Evolutionary conservation across 148 eudicot species (phyloP).

Genomic region (Fagopyrum homotropicum): DNA sequence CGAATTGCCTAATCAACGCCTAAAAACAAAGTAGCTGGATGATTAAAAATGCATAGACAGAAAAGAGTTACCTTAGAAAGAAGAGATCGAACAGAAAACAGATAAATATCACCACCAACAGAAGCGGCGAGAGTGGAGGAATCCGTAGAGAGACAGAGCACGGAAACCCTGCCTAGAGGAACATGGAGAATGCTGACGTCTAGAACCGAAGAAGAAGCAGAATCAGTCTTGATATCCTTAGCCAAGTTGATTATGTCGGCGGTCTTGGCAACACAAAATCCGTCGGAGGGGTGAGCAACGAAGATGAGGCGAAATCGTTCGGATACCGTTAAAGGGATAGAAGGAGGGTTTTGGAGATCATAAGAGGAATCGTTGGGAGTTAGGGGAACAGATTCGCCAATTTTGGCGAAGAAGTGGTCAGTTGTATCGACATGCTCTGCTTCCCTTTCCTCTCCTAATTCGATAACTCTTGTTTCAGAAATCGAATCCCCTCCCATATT

Average conservation of each 20-base stretch:
- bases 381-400: constrained; percentile 58
- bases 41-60: not conserved
- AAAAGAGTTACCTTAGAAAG: constrained; percentile 43
- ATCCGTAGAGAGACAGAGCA: constrained; percentile 63
- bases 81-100: constrained; percentile 53
- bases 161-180: constrained; percentile 59
- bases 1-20: not conserved
- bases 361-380: constrained; percentile 28
- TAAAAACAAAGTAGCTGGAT: not conserved
- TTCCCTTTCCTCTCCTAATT: constrained; percentile 50
- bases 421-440: constrained; percentile 39
- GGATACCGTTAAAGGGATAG: constrained; percentile 49
- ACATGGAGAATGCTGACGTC: constrained; percentile 61
- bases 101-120: constrained; percentile 46
- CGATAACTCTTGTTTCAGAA: constrained; percentile 2
- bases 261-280: constrained; percentile 78
- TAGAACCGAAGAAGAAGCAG: constrained; percentile 28
- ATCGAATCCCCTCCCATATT: constrained; percentile 13
- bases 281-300: constrained; percentile 64
- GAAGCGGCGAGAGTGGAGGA: constrained; percentile 57
- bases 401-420: constrained; percentile 49
- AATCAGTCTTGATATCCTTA: constrained; percentile 40
- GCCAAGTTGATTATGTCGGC: constrained; percentile 53
- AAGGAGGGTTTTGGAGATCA: constrained; percentile 39
- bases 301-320: constrained; percentile 46